These are phyloP conservation scores for Biancaea sappan DNA, from an alignment of 306 rosid genomes.

Conservation along the genomic window DNA sequence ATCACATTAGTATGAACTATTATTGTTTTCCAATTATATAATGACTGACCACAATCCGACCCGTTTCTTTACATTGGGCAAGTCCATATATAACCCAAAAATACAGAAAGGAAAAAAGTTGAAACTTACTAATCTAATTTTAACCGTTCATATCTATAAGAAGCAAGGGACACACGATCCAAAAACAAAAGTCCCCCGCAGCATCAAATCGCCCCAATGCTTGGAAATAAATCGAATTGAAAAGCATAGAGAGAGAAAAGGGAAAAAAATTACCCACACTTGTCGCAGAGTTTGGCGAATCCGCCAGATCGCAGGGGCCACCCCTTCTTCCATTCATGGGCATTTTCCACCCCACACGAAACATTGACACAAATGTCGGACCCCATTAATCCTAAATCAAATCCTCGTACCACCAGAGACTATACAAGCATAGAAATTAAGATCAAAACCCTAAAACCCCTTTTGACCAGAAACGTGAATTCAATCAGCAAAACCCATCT, in stretches of 20 bases:
- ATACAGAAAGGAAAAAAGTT: constrained; percentile 19
- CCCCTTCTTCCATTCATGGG: constrained; percentile 75
- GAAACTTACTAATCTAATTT: constrained; percentile 19
- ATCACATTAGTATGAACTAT: neutral
- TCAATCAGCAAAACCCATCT: constrained; percentile 17
- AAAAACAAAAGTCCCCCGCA: constrained; percentile 36
- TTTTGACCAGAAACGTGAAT: constrained; percentile 31
- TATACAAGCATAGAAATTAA: constrained; percentile 39
- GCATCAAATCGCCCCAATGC: constrained; percentile 27
- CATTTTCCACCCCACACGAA: constrained; percentile 46
- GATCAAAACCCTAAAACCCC: constrained; percentile 59
- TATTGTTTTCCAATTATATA: constrained; percentile 11
- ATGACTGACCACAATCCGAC: constrained; percentile 27
- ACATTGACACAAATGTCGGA: constrained; percentile 71
- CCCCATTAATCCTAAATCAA: constrained; percentile 64
- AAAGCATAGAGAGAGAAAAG: neutral
- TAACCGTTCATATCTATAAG: constrained; percentile 28
- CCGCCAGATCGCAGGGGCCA: constrained; percentile 94
- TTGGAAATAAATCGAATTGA: constrained; percentile 34
- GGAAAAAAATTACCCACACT: constrained; percentile 73
- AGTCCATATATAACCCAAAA: constrained; percentile 14
- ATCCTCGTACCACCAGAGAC: constrained; percentile 1
- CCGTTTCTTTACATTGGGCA: constrained; percentile 15
- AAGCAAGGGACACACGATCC: constrained; percentile 1
- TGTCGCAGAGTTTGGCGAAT: constrained; percentile 78